Conservation (phyloP, 345 rosid species). For the Streptanthus diversifolius region DNA sequence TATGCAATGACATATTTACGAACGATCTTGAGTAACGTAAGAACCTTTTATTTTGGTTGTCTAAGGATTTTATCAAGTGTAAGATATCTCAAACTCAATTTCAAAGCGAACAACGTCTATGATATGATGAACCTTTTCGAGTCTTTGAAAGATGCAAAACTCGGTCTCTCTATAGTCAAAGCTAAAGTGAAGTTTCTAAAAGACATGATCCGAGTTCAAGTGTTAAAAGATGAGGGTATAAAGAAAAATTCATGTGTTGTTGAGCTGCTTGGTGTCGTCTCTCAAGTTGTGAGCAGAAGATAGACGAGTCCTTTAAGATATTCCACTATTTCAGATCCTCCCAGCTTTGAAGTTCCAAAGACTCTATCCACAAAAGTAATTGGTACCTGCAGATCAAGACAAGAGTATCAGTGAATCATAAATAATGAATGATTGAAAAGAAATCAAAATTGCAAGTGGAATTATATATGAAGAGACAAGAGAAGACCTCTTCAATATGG, state of each 20-base stretch:
- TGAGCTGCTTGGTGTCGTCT: conserved; percentile 1
- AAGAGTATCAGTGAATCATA: neutral
- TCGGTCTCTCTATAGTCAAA: neutral
- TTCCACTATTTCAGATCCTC: conserved; percentile 96
- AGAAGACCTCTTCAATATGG: conserved; percentile 75
- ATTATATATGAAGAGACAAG: neutral
- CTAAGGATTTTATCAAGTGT: neutral
- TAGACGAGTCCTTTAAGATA: conserved; percentile 84
- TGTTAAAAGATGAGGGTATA: conserved; percentile 6
- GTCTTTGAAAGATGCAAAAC: conserved; percentile 1
- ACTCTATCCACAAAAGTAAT: conserved; percentile 92
- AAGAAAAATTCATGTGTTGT: neutral
- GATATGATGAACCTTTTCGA: neutral
- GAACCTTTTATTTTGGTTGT: too few species aligned
- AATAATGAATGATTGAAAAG: neutral
- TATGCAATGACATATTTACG: too few species aligned
- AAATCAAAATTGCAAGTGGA: neutral
- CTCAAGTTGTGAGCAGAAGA: conserved; percentile 76
- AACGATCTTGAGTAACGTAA: too few species aligned
- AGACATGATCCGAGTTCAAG: conserved; percentile 1
- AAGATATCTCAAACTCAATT: neutral
- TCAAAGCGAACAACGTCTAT: conserved; percentile 13
- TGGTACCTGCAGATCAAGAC: conserved; percentile 65
- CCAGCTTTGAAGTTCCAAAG: conserved; percentile 93
- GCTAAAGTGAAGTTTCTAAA: conserved; percentile 10